phyloP scores from a whole-genome alignment of 352 stramenopile genomes.

The Phytophthora sp. region DNA sequence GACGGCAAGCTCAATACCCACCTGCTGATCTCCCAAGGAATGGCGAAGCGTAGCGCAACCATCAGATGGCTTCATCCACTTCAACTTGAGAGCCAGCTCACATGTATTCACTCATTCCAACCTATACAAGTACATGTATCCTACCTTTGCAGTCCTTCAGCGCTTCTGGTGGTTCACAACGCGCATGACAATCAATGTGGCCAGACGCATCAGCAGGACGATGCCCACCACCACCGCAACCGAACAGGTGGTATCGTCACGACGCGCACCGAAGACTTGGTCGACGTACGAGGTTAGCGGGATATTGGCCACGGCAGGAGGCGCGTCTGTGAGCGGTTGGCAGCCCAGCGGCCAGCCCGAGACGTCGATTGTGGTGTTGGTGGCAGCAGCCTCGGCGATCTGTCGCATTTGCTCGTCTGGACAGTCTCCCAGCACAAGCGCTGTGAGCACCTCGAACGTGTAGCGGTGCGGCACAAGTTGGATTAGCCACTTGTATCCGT shows the following conservation, averaged over 20 bases:
- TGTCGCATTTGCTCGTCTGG: conserved; percentile 38
- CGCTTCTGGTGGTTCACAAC: conserved; percentile 71
- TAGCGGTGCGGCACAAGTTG: conserved; percentile 50
- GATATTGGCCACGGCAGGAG: conserved; percentile 43
- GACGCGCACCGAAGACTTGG: conserved; percentile 57
- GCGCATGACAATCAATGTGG: conserved; percentile 58
- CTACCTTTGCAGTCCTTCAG: conserved; percentile 25
- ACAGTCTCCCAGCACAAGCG: conserved; percentile 54
- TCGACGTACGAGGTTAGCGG: conserved; percentile 67
- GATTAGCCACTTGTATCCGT: conserved; percentile 58
- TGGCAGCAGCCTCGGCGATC: conserved; percentile 30
- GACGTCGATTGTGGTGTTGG: conserved; percentile 38
- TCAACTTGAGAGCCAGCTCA: conserved; percentile 18
- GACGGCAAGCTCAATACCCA: background rate
- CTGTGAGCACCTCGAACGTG: conserved; percentile 44
- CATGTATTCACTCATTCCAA: conserved; percentile 25
- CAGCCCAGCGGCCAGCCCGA: conserved; percentile 57
- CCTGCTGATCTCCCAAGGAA: too few relatives aligned
- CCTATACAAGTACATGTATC: conserved; percentile 6
- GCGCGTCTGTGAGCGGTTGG: conserved; percentile 55
- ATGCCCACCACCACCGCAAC: conserved; percentile 57
- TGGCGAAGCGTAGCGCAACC: background rate
- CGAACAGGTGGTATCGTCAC: conserved; percentile 51
- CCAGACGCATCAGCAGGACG: conserved; percentile 55
- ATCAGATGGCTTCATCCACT: conserved; percentile 21